A percentile compares a stretch with the other conserved stretches of the same genome.
phyloP scores from a whole-genome alignment of 2,329 filamentous ascomycete genomes.

The Akanthomyces lecanii region DNA sequence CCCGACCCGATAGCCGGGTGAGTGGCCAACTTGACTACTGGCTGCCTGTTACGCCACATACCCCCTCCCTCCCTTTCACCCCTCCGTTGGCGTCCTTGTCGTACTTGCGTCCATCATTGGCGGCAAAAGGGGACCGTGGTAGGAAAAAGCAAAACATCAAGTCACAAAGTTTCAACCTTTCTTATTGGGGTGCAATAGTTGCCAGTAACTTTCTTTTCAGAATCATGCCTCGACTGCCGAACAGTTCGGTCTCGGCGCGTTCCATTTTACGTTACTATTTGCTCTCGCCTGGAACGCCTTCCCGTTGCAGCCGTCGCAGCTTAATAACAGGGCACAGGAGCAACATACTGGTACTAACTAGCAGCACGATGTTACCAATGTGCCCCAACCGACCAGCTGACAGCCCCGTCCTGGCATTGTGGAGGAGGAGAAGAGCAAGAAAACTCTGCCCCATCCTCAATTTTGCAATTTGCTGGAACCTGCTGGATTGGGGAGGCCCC shows the following conservation, averaged over 20 bases:
- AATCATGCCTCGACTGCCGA: not conserved
- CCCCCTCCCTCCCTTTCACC: not conserved
- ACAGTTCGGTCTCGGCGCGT: not conserved
- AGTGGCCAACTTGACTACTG: not conserved
- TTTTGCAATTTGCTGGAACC: not conserved
- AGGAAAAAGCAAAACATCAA: constrained; percentile 2
- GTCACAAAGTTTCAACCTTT: not conserved
- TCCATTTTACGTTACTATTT: not conserved
- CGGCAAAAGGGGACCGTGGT: not conserved
- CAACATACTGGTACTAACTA: not conserved
- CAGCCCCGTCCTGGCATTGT: constrained; percentile 1
- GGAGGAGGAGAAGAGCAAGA: constrained; percentile 1
- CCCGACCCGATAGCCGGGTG: constrained; percentile 2
- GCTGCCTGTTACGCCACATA: not conserved
- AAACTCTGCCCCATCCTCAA: not conserved
- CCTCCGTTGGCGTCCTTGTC: not conserved
- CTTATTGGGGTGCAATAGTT: constrained; percentile 3
- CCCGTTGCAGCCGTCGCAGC: constrained; percentile 1
- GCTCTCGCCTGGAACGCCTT: not conserved
- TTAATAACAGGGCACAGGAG: not conserved
- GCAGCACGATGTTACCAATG: not conserved
- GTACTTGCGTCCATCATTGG: not conserved
- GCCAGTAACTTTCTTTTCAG: not conserved
- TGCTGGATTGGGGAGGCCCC: constrained; percentile 1
- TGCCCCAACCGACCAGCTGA: not conserved